These are phyloP conservation scores for Colletotrichum chlorophyti DNA, from an alignment of 2,329 filamentous ascomycete species.

Conservation along the genomic window DNA sequence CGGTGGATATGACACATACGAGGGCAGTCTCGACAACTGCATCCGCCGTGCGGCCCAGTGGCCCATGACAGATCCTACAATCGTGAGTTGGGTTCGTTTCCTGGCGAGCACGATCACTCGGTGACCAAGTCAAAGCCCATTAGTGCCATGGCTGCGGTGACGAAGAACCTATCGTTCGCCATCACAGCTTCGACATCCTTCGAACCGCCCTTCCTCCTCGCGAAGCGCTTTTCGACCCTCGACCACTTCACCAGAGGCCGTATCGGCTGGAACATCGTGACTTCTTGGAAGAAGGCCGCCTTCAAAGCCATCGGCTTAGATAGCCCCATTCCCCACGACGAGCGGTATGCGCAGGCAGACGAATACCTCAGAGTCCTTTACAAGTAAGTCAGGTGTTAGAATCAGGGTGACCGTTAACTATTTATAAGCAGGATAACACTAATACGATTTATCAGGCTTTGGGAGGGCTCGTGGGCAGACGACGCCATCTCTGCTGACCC, in stretches of 20 bases:
- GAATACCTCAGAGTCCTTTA: conserved; percentile 69
- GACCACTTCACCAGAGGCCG: conserved; percentile 68
- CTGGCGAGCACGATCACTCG: accelerated
- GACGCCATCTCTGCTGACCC: conserved; percentile 62
- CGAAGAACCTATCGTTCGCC: conserved; percentile 67
- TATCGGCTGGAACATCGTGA: conserved; percentile 73
- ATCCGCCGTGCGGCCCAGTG: conserved; percentile 69
- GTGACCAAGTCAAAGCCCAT: conserved; percentile 53
- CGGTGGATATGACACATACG: conserved; percentile 68
- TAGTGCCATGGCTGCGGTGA: conserved; percentile 71
- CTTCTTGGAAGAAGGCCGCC: conserved; percentile 62
- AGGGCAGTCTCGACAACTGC: conserved; percentile 64
- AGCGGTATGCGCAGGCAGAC: conserved; percentile 66
- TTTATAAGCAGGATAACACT: conserved; percentile 14
- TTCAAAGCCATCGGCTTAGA: conserved; percentile 69
- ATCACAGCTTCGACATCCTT: conserved; percentile 70
- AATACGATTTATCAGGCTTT: conserved; percentile 43
- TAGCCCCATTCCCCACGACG: conserved; percentile 64
- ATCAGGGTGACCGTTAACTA: background rate
- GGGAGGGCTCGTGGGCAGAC: conserved; percentile 63
- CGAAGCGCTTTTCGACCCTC: conserved; percentile 67
- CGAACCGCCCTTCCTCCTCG: conserved; percentile 66
- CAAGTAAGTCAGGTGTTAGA: conserved; percentile 48
- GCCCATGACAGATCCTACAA: conserved; percentile 70
- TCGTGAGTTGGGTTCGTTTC: conserved; percentile 48